A percentile compares a stretch with the other conserved stretches of the same genome.
phyloP scores from a whole-genome alignment of 352 stramenopile species.

The Thalassiosira sp. region DNA sequence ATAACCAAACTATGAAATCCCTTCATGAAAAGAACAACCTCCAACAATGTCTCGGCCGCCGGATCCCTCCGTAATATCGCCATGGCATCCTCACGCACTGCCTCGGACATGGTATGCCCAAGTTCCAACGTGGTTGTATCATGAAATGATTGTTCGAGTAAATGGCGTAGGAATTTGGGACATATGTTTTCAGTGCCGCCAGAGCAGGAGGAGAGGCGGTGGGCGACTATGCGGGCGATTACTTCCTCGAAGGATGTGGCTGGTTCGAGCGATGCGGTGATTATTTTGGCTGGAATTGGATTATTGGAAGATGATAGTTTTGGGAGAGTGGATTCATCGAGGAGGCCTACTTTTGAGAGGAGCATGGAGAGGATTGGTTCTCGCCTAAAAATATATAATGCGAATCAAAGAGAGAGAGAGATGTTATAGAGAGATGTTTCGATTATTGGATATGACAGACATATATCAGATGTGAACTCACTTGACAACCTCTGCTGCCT shows the following conservation, averaged over 20 bases:
- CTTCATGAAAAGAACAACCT: constrained; percentile 78
- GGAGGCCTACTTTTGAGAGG: constrained; percentile 40
- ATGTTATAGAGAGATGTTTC: too few relatives aligned
- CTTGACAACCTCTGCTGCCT: constrained; percentile 28
- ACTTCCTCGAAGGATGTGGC: constrained; percentile 42
- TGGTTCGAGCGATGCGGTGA: background rate
- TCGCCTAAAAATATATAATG: too few relatives aligned
- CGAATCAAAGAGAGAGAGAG: too few relatives aligned
- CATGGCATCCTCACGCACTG: constrained; percentile 60
- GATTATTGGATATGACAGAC: too few relatives aligned
- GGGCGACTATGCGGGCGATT: constrained; percentile 42
- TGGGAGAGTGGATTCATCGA: constrained; percentile 5
- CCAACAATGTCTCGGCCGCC: constrained; percentile 64
- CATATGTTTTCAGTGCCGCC: constrained; percentile 27
- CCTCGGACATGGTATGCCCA: constrained; percentile 65
- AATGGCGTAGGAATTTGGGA: constrained; percentile 14
- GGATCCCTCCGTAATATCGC: constrained; percentile 67
- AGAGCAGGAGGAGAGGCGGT: constrained; percentile 44
- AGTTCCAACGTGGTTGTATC: constrained; percentile 62
- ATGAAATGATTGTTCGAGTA: constrained; percentile 57
- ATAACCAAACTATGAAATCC: constrained; percentile 69
- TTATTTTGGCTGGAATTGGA: too few relatives aligned
- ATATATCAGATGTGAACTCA: too few relatives aligned
- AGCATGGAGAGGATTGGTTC: constrained; percentile 42
- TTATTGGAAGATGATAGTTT: background rate